A percentile compares a stretch with the other conserved stretches of the same genome.
Evolutionary conservation across 306 rosid genomes (phyloP).

Genomic region (Rosa rugosa): DNA sequence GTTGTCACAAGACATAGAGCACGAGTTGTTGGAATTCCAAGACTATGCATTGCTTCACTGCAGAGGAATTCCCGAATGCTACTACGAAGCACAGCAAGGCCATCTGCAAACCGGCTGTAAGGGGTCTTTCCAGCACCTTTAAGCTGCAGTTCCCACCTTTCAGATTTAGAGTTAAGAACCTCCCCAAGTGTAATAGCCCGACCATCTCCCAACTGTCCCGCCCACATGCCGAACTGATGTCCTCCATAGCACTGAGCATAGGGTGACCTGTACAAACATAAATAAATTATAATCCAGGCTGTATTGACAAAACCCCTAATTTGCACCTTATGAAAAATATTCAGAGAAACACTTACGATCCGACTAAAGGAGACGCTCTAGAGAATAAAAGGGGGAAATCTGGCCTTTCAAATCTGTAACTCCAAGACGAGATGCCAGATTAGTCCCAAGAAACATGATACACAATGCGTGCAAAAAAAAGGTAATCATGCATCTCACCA

Average conservation of each 20-base stretch:
- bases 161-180: constrained; percentile 68
- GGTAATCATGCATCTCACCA: background rate
- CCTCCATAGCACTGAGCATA: constrained; percentile 99
- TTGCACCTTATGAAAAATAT: constrained; percentile 4
- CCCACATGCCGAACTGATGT: constrained; percentile 99
- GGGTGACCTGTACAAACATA: constrained; percentile 58
- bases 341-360: constrained; percentile 65
- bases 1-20: constrained; percentile 89
- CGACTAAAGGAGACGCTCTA: constrained; percentile 75
- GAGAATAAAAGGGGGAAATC: constrained; percentile 81
- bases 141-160: constrained; percentile 97
- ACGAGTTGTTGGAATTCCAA: constrained; percentile 95
- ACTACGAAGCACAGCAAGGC: constrained; percentile 98
- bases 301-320: constrained; percentile 7
- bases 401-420: constrained; percentile 82
- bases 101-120: constrained; percentile 95
- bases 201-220: constrained; percentile 99
- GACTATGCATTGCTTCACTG: constrained; percentile 96
- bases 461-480: background rate
- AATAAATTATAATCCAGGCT: constrained; percentile 9
- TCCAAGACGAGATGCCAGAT: constrained; percentile 30
- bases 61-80: constrained; percentile 96
- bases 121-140: constrained; percentile 99
- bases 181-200: constrained; percentile 96
- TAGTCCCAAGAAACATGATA: constrained; percentile 23